These are phyloP conservation scores for Apiospora arundinis DNA, from an alignment of 2,329 filamentous ascomycete genomes.

Conservation along the genomic window DNA sequence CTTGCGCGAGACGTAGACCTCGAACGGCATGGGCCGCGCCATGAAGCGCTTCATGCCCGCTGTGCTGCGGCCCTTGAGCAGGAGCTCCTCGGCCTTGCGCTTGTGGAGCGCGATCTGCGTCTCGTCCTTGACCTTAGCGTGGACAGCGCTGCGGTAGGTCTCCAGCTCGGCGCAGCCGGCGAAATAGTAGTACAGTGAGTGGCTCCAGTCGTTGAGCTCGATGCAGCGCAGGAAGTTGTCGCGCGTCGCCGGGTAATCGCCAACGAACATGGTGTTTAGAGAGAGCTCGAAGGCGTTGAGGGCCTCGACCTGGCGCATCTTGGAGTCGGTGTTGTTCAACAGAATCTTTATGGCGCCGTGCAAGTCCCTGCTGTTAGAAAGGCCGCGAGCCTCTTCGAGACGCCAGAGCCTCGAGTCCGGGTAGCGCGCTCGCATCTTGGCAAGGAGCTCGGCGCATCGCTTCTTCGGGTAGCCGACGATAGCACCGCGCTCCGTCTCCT, in stretches of 20 bases:
- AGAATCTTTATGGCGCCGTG: slow-evolving; percentile 72
- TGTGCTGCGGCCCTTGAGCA: slow-evolving; percentile 74
- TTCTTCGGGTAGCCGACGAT: slow-evolving; percentile 75
- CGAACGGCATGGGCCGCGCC: slow-evolving; percentile 87
- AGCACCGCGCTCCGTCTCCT: slow-evolving; percentile 59
- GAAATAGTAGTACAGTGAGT: slow-evolving; percentile 88
- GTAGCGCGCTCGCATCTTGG: slow-evolving; percentile 77
- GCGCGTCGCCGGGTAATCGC: slow-evolving; percentile 77
- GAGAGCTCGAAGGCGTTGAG: slow-evolving; percentile 86
- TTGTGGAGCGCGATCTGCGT: slow-evolving; percentile 64
- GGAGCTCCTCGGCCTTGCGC: slow-evolving; percentile 69
- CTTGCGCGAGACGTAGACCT: slow-evolving; percentile 84
- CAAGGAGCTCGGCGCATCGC: slow-evolving; percentile 70
- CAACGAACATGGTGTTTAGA: slow-evolving; percentile 78
- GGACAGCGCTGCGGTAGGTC: slow-evolving; percentile 72
- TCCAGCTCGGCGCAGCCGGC: slow-evolving; percentile 81
- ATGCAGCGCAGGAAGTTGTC: slow-evolving; percentile 76
- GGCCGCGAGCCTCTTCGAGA: slow-evolving; percentile 83
- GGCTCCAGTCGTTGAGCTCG: slow-evolving; percentile 89
- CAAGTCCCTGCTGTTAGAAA: slow-evolving; percentile 70
- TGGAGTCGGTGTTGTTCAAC: slow-evolving; percentile 63
- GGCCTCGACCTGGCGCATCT: slow-evolving; percentile 87
- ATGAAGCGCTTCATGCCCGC: slow-evolving; percentile 90
- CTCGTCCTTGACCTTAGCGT: slow-evolving; percentile 62
- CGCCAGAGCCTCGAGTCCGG: slow-evolving; percentile 86